Evolutionary conservation across 257 asterid species (phyloP), one percentile per base, ranked within the genome.

Genomic region (Salvia rosmarinus): DNA sequence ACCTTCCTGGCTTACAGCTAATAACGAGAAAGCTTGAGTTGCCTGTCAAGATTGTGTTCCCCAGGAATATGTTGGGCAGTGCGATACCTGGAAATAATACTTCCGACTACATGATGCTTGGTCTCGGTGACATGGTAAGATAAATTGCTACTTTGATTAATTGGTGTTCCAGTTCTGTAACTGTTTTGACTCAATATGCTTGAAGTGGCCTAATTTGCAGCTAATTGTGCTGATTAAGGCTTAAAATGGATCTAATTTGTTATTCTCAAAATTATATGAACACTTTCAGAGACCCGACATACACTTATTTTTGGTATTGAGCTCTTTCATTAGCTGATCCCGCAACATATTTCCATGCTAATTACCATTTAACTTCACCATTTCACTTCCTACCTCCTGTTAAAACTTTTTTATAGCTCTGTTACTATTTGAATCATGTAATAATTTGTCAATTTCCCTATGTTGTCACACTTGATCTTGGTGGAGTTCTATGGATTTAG

Each of bases 1-100:
- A 86, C 74, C 98, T 94, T 82, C 99, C 99, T 37, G 99, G 99
- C 47, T 59, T 91, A 79, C 88, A 89, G 83, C 35, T 91, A 76
- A 91, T 94, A 35, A 85, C 99, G 4, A 86, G 84, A 76, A 91
- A 91, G 71, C 89, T 94, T 9, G 99, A 91, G 84, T 82, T 94
- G 81, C 99, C 99, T 10, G 98, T 91, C 76, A 94, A 94, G 84
- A 94, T 94, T 69, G 96, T 94, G 70, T 91, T 91, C 72, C 99
- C 99, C 16, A 87, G 98, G 83, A 84, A 94, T 81, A 61, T 90
- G 84, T 71, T 92, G 42, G 96, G 98, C 6, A 85, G 95, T 70
- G 76, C 79, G 32, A 85, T 89, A 23, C 98, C 91, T 49, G 98
- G 88, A 70, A 79, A 83, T 68, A 78, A 64, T 76, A 82, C 82